These are phyloP conservation scores for Neonectria neomacrospora DNA, from an alignment of 2,329 filamentous ascomycete genomes.

Conservation along the genomic window DNA sequence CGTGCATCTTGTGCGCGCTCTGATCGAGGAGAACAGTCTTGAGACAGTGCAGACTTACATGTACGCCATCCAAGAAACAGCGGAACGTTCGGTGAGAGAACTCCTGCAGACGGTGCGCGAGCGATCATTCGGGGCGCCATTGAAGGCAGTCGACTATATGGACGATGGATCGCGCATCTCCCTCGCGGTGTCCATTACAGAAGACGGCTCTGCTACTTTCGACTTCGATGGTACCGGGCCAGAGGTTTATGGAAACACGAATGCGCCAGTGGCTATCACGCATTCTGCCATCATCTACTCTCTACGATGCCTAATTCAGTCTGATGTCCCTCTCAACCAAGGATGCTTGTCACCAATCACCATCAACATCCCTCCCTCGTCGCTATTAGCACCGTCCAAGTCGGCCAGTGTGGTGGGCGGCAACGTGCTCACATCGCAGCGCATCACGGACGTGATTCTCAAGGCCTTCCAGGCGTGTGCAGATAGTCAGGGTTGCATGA, in stretches of 20 bases:
- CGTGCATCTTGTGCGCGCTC: constrained; percentile 75
- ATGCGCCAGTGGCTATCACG: constrained; percentile 49
- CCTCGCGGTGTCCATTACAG: constrained; percentile 79
- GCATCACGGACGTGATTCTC: constrained; percentile 55
- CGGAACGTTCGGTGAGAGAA: constrained; percentile 44
- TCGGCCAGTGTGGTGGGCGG: constrained; percentile 85
- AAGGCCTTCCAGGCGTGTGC: constrained; percentile 82
- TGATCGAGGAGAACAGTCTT: constrained; percentile 80
- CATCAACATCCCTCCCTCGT: constrained; percentile 77
- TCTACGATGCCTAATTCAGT: constrained; percentile 80
- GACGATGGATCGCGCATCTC: constrained; percentile 85
- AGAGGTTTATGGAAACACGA: constrained; percentile 49
- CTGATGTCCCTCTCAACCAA: constrained; percentile 88
- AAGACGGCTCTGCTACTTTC: constrained; percentile 79
- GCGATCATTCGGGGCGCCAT: constrained; percentile 31
- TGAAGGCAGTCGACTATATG: constrained; percentile 69
- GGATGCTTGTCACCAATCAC: constrained; percentile 82
- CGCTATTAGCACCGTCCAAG: constrained; percentile 79
- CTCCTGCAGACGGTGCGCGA: constrained; percentile 32
- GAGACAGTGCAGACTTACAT: constrained; percentile 73
- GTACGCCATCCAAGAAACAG: constrained; percentile 55
- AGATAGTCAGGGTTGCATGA: constrained; percentile 81
- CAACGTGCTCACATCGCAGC: constrained; percentile 68
- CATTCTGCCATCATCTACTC: constrained; percentile 82
- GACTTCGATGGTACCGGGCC: constrained; percentile 50